These are phyloP conservation scores for Aspergillus haitiensis DNA, from an alignment of 495 filamentous ascomycete genomes.

Conservation along the genomic window DNA sequence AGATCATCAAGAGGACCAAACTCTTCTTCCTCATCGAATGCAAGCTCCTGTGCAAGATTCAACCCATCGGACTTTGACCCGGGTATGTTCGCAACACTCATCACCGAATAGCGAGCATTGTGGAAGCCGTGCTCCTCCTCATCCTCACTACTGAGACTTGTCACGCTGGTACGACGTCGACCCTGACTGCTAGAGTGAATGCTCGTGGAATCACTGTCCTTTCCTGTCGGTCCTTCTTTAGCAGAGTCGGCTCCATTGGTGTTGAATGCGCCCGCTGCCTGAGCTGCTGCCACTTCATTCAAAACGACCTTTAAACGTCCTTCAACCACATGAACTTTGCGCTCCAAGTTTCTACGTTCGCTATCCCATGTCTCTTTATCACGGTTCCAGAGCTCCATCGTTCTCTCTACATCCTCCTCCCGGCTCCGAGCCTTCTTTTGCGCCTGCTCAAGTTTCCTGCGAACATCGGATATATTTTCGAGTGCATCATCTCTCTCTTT, in stretches of 20 bases:
- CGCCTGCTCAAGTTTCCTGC: slow-evolving; percentile 71
- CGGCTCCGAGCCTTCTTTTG: slow-evolving; percentile 76
- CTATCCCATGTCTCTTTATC: slow-evolving; percentile 82
- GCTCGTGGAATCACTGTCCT: slow-evolving; percentile 73
- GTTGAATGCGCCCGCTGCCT: slow-evolving; percentile 50
- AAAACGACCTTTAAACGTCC: slow-evolving; percentile 78
- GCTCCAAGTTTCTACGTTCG: slow-evolving; percentile 76
- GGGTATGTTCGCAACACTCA: slow-evolving; percentile 53
- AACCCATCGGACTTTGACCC: slow-evolving; percentile 61
- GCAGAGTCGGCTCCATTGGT: slow-evolving; percentile 23
- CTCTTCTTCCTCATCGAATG: slow-evolving; percentile 77
- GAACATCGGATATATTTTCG: slow-evolving; percentile 69
- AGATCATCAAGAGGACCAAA: slow-evolving; percentile 40
- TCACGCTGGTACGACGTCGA: slow-evolving; percentile 53
- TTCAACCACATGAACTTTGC: slow-evolving; percentile 83
- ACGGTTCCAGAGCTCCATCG: slow-evolving; percentile 72
- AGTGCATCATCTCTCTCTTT: slow-evolving; percentile 85
- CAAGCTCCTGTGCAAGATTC: slow-evolving; percentile 87
- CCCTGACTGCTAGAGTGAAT: slow-evolving; percentile 71
- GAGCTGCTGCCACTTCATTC: slow-evolving; percentile 77
- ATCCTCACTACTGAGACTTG: slow-evolving; percentile 64
- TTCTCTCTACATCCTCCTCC: slow-evolving; percentile 79
- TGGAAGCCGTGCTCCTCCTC: slow-evolving; percentile 49
- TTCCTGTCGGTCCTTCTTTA: slow-evolving; percentile 40
- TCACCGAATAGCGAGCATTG: slow-evolving; percentile 64